Evolutionary conservation across 2,329 filamentous ascomycete genomes (phyloP).

Genomic region (Proliferodiscus dingleyae): DNA sequence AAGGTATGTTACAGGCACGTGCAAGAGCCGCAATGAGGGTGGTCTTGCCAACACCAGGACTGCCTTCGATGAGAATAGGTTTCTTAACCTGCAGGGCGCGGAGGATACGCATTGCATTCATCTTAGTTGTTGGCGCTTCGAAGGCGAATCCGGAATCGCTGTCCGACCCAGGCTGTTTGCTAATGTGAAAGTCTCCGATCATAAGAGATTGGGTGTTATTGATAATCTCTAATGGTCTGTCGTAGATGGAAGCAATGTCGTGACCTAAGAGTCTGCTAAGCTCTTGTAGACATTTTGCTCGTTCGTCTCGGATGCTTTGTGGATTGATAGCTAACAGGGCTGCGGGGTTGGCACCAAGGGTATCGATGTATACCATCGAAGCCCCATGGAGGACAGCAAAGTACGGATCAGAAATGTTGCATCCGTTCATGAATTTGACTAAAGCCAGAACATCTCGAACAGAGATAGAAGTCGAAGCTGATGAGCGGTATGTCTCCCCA

Average conservation of each 20-base stretch:
- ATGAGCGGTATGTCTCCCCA: constrained; percentile 71
- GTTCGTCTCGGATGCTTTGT: constrained; percentile 64
- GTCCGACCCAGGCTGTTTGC: constrained; percentile 43
- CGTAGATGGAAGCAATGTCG: constrained; percentile 63
- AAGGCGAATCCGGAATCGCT: constrained; percentile 67
- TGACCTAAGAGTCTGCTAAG: constrained; percentile 61
- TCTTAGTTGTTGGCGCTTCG: constrained; percentile 80
- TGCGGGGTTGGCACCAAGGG: constrained; percentile 89
- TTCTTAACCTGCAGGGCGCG: constrained; percentile 85
- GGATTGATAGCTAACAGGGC: constrained; percentile 72
- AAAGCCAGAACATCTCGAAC: constrained; percentile 90
- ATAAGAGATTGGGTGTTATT: constrained; percentile 50
- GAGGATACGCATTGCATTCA: constrained; percentile 86
- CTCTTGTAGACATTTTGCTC: constrained; percentile 66
- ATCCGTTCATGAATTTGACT: constrained; percentile 82
- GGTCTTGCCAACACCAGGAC: constrained; percentile 97
- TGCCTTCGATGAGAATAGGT: constrained; percentile 91
- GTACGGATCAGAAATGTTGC: constrained; percentile 36
- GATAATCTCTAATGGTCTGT: constrained; percentile 53
- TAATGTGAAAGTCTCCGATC: constrained; percentile 72
- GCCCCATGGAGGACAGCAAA: constrained; percentile 74
- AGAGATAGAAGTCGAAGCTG: constrained; percentile 72
- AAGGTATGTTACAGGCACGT: constrained; percentile 68
- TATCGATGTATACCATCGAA: constrained; percentile 92
- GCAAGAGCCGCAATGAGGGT: constrained; percentile 85